Evolutionary conservation across 164 flowering plant species (phyloP).

Genomic region (Litsea cubeba): DNA sequence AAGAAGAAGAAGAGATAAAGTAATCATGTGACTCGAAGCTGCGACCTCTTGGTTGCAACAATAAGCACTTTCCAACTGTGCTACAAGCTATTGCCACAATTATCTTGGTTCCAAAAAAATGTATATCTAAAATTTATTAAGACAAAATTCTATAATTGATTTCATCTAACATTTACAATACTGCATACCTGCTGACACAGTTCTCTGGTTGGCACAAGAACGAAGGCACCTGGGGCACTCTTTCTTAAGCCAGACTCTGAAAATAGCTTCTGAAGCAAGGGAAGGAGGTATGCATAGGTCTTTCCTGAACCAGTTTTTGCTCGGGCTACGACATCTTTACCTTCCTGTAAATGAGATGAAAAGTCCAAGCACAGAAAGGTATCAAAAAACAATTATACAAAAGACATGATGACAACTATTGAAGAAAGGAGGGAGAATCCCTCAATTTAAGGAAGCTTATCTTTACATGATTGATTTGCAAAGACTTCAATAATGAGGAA

Average conservation of each 20-base stretch:
- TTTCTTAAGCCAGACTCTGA: slow-evolving; percentile 34
- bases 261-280: slow-evolving; percentile 83
- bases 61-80: no score
- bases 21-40: no score
- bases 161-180: no score
- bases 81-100: no score
- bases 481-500: neutral
- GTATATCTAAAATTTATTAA: neutral
- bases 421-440: neutral
- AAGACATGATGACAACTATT: neutral
- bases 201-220: slow-evolving; percentile 89
- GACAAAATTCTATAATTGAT: no score
- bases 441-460: no score
- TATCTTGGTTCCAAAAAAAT: neutral
- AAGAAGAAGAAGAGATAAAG: no score
- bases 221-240: slow-evolving; percentile 55
- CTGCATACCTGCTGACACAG: slow-evolving; percentile 68
- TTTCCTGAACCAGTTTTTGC: slow-evolving; percentile 98
- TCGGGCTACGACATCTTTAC: slow-evolving; percentile 87
- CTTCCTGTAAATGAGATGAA: slow-evolving; percentile 44
- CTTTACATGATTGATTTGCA: neutral
- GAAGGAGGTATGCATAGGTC: slow-evolving; percentile 89
- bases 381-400: neutral
- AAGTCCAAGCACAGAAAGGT: neutral
- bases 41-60: no score